Evolutionary conservation across 306 rosid species (phyloP).

Genomic region (Castanospermum australe): DNA sequence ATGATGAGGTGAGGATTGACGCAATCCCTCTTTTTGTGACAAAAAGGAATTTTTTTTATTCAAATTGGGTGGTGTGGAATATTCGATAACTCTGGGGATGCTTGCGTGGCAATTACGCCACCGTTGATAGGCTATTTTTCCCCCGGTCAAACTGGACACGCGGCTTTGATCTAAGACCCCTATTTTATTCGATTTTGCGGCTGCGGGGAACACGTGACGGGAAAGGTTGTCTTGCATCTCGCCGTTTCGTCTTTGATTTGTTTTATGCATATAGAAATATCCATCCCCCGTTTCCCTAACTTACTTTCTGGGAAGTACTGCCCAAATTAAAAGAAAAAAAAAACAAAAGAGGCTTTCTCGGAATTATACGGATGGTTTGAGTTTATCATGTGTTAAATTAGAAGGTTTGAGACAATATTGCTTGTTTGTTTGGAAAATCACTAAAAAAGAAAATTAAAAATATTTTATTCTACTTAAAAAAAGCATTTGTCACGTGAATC

Average conservation of each 20-base stretch:
- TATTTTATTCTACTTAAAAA: not conserved
- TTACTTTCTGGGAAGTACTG: not conserved
- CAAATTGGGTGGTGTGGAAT: constrained; percentile 28
- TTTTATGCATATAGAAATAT: no score
- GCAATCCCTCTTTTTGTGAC: no score
- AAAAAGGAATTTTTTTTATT: constrained; percentile 28
- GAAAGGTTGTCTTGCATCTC: not conserved
- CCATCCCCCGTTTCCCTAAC: not conserved
- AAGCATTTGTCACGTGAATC: not conserved
- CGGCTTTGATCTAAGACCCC: not conserved
- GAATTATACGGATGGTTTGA: not conserved
- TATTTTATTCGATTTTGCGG: not conserved
- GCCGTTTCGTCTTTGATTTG: not conserved
- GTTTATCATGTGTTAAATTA: not conserved
- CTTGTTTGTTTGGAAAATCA: not conserved
- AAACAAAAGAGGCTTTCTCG: not conserved
- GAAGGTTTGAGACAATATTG: not conserved
- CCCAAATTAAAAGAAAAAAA: not conserved
- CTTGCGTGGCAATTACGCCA: constrained; percentile 29
- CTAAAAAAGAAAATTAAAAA: not conserved
- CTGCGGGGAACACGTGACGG: constrained; percentile 23
- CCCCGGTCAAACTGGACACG: not conserved
- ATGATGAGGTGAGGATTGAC: no score
- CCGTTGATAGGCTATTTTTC: not conserved
- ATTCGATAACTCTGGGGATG: constrained; percentile 23